Evolutionary conservation across 2,329 filamentous ascomycete genomes (phyloP).

Genomic region (Kalaharituber pfeilii): DNA sequence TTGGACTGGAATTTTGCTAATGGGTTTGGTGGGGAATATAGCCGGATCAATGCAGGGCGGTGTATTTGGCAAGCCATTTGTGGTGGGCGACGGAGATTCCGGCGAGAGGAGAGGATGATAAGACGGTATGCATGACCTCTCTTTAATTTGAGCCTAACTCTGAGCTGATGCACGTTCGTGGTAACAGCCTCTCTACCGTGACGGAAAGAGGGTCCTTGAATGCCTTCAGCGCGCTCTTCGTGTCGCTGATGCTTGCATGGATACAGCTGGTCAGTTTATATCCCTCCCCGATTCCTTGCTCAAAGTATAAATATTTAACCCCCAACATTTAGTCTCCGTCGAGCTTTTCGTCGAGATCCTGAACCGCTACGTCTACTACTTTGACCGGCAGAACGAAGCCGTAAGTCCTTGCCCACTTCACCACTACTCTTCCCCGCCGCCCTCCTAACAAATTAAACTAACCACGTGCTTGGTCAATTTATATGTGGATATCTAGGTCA

Average conservation of each 20-base stretch:
- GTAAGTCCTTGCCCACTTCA: conserved; percentile 35
- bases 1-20: background rate
- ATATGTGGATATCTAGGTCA: conserved; percentile 40
- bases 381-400: conserved; percentile 96
- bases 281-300: background rate
- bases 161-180: background rate
- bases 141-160: background rate
- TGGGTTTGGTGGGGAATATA: background rate
- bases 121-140: background rate
- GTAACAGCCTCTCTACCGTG: conserved; percentile 61
- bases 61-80: conserved; percentile 88
- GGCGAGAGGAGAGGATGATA: conserved; percentile 58
- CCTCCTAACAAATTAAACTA: background rate
- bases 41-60: conserved; percentile 90
- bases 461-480: background rate
- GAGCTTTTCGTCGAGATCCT: conserved; percentile 97
- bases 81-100: conserved; percentile 91
- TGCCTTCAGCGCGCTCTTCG: conserved; percentile 88
- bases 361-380: conserved; percentile 97
- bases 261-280: conserved; percentile 29
- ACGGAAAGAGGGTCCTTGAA: conserved; percentile 91
- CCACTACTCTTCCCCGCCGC: no score
- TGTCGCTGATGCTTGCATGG: conserved; percentile 97
- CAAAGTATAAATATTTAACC: background rate
- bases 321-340: conserved; percentile 71